phyloP scores from a whole-genome alignment of 805 yeast genomes.

The Scheffersomyces ergatensis region DNA sequence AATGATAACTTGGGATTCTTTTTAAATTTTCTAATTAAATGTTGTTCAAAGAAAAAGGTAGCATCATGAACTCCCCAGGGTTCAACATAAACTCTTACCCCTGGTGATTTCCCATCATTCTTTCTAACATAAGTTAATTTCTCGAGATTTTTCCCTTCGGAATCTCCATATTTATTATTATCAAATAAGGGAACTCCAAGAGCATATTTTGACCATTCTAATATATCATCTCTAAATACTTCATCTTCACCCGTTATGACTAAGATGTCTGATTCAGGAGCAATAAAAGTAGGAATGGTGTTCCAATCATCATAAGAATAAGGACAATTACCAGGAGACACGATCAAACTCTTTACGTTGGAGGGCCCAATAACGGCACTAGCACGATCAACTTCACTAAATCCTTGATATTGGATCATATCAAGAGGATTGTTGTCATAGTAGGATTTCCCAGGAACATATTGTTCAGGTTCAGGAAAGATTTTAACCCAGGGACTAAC shows the following conservation, averaged over 20 bases:
- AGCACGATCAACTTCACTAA: slow-evolving; percentile 5
- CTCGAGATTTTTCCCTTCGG: slow-evolving; percentile 14
- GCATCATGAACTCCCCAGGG: slow-evolving; percentile 40
- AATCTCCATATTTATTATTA: slow-evolving; percentile 21
- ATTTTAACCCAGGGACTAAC: slow-evolving; percentile 41
- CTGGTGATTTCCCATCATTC: slow-evolving; percentile 13
- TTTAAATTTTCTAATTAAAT: slow-evolving; percentile 7
- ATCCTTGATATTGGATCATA: slow-evolving; percentile 13
- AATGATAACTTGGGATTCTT: slow-evolving; percentile 4
- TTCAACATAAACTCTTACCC: slow-evolving; percentile 22
- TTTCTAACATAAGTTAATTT: slow-evolving; percentile 17
- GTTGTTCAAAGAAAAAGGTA: slow-evolving; percentile 23
- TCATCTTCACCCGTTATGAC: slow-evolving; percentile 42
- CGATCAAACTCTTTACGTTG: slow-evolving; percentile 2
- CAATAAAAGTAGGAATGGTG: slow-evolving; percentile 26
- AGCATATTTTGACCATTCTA: slow-evolving; percentile 32
- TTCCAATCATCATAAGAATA: slow-evolving; percentile 27
- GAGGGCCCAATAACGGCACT: background rate
- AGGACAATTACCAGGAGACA: slow-evolving; percentile 25
- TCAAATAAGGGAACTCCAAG: slow-evolving; percentile 23
- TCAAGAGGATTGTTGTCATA: slow-evolving; percentile 24
- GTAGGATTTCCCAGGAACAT: slow-evolving; percentile 30
- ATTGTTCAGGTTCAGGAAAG: slow-evolving; percentile 16
- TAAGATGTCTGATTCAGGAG: slow-evolving; percentile 23
- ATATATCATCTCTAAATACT: slow-evolving; percentile 37